Conservation (phyloP, 2,329 filamentous ascomycete genomes). For the Berkeleyomyces basicola region DNA sequence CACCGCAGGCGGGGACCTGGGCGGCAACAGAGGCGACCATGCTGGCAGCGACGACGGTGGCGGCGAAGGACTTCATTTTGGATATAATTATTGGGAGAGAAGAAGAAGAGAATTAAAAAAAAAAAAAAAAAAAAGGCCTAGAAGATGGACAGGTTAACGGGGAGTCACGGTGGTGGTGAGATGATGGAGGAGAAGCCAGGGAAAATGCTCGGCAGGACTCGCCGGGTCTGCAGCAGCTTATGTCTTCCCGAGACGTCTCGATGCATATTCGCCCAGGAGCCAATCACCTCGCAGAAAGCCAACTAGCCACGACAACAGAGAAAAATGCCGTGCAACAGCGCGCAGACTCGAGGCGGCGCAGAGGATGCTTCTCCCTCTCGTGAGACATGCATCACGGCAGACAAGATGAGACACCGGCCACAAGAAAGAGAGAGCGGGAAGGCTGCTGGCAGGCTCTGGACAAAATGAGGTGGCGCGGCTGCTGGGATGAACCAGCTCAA, state of each 20-base stretch:
- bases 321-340: background rate
- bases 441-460: background rate
- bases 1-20: slow-evolving; percentile 34
- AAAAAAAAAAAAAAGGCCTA: background rate
- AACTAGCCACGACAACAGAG: background rate
- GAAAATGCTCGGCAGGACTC: background rate
- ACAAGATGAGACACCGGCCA: background rate
- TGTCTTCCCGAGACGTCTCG: background rate
- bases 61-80: slow-evolving; percentile 37
- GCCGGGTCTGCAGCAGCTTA: background rate
- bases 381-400: background rate
- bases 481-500: too few species aligned
- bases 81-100: slow-evolving; percentile 12
- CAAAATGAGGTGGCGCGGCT: background rate
- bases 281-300: background rate
- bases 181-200: background rate
- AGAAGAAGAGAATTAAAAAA: background rate
- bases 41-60: slow-evolving; percentile 25
- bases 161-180: background rate
- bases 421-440: too few species aligned
- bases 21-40: slow-evolving; percentile 23
- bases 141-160: background rate
- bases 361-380: background rate
- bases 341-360: background rate
- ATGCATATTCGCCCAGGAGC: background rate